Evolutionary conservation across 2,329 filamentous ascomycete genomes (phyloP).

Genomic region (Sordariomycetes sp.): DNA sequence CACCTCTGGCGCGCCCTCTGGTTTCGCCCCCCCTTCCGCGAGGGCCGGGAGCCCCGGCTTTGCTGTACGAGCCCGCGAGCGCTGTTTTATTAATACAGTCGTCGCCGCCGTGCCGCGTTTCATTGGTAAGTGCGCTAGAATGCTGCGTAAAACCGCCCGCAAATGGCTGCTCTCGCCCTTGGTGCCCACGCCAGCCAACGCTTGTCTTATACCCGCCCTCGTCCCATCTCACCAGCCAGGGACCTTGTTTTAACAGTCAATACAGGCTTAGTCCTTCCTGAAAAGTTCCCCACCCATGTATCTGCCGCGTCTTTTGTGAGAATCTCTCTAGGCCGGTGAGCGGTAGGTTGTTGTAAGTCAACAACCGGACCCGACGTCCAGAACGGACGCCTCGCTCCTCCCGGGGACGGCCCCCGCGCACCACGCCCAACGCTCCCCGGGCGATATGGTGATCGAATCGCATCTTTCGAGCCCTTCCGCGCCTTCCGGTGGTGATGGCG

Average conservation of each 20-base stretch:
- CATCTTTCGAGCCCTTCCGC: constrained; percentile 13
- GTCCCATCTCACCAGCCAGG: too few species aligned
- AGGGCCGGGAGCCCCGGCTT: background rate
- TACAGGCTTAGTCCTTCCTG: too few species aligned
- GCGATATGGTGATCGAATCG: background rate
- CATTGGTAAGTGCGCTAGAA: background rate
- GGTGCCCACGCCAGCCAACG: too few species aligned
- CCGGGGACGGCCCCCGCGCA: background rate
- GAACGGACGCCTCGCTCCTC: too few species aligned
- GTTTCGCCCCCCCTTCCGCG: background rate
- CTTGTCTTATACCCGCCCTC: too few species aligned
- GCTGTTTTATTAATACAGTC: background rate
- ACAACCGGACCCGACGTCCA: background rate
- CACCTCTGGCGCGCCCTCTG: background rate
- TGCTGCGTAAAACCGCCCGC: background rate
- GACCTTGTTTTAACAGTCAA: too few species aligned
- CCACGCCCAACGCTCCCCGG: background rate
- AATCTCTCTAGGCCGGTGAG: background rate
- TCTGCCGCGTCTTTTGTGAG: background rate
- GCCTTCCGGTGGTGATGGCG: constrained; percentile 1
- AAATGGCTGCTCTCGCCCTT: background rate
- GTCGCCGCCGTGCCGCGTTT: background rate
- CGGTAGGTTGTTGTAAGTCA: background rate
- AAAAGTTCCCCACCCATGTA: background rate
- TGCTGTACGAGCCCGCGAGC: background rate